phyloP scores from a whole-genome alignment of 495 filamentous ascomycete genomes.

The Hyaloscypha variabilis region DNA sequence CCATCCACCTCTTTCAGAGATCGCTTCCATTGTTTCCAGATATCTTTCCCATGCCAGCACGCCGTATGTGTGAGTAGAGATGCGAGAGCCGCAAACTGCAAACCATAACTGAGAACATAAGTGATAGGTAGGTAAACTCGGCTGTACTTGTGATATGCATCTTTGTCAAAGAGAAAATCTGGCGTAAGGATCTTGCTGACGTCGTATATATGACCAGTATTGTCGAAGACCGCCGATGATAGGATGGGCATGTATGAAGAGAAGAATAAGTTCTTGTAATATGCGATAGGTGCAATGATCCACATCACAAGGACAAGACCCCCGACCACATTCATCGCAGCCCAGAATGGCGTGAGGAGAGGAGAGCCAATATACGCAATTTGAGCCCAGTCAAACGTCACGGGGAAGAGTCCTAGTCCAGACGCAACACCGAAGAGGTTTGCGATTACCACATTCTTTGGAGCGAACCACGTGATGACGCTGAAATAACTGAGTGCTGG shows the following conservation, averaged over 20 bases:
- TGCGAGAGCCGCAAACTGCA: slow-evolving; percentile 79
- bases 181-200: slow-evolving; percentile 72
- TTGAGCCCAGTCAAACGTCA: slow-evolving; percentile 95
- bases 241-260: slow-evolving; percentile 82
- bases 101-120: slow-evolving; percentile 77
- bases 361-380: slow-evolving; percentile 90
- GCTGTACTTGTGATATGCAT: slow-evolving; percentile 74
- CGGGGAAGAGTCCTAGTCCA: slow-evolving; percentile 79
- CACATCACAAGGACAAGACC: slow-evolving; percentile 88
- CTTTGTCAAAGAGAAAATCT: slow-evolving; percentile 71
- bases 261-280: slow-evolving; percentile 77
- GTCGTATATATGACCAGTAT: slow-evolving; percentile 75
- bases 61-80: slow-evolving; percentile 70
- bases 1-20: slow-evolving; percentile 50
- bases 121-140: slow-evolving; percentile 81
- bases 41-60: slow-evolving; percentile 76
- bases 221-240: slow-evolving; percentile 77
- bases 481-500: slow-evolving; percentile 89
- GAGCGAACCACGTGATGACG: slow-evolving; percentile 89
- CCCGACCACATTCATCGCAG: slow-evolving; percentile 83
- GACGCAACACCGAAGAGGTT: slow-evolving; percentile 86
- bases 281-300: slow-evolving; percentile 80
- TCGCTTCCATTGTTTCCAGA: slow-evolving; percentile 67
- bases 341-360: slow-evolving; percentile 88
- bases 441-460: slow-evolving; percentile 72